phyloP scores from a whole-genome alignment of 2,329 filamentous ascomycete species.

The Plenodomus biglobosus region DNA sequence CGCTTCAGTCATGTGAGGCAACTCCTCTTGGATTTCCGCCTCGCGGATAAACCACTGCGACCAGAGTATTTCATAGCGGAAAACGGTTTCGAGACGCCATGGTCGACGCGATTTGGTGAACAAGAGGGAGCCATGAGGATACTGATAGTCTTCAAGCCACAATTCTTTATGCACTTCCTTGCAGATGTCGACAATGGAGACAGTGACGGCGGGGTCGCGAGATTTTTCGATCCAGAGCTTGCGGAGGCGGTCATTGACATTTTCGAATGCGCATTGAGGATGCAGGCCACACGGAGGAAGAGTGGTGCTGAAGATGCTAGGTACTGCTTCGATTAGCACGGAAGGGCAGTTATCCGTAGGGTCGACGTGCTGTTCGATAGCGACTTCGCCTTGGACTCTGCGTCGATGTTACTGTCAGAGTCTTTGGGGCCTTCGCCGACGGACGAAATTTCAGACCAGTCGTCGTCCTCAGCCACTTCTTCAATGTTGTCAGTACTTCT shows the following conservation, averaged over 20 bases:
- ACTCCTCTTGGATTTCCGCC: slow-evolving; percentile 8
- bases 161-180: slow-evolving; percentile 8
- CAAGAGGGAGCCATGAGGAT: slow-evolving; percentile 1
- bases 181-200: slow-evolving; percentile 9
- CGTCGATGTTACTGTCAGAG: neutral
- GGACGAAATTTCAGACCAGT: slow-evolving; percentile 13
- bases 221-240: slow-evolving; percentile 14
- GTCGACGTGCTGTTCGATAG: slow-evolving; percentile 18
- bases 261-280: slow-evolving; percentile 30
- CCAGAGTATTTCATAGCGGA: slow-evolving; percentile 27
- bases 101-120: slow-evolving; percentile 14
- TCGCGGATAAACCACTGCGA: slow-evolving; percentile 29
- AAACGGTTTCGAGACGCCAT: slow-evolving; percentile 26
- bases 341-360: neutral
- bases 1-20: slow-evolving; percentile 11
- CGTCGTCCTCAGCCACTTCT: slow-evolving; percentile 8
- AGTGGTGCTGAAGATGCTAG: slow-evolving; percentile 22
- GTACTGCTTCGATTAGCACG: slow-evolving; percentile 20
- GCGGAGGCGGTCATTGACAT: slow-evolving; percentile 21
- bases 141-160: slow-evolving; percentile 7
- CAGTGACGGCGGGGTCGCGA: neutral
- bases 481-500: neutral
- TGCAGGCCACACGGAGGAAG: slow-evolving; percentile 27
- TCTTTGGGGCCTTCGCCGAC: neutral
- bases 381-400: slow-evolving; percentile 6